Evolutionary conservation across 2,329 filamentous ascomycete species (phyloP), one percentile per base, ranked within the genome.

Genomic region (Pseudovirgaria hyperparasitica): DNA sequence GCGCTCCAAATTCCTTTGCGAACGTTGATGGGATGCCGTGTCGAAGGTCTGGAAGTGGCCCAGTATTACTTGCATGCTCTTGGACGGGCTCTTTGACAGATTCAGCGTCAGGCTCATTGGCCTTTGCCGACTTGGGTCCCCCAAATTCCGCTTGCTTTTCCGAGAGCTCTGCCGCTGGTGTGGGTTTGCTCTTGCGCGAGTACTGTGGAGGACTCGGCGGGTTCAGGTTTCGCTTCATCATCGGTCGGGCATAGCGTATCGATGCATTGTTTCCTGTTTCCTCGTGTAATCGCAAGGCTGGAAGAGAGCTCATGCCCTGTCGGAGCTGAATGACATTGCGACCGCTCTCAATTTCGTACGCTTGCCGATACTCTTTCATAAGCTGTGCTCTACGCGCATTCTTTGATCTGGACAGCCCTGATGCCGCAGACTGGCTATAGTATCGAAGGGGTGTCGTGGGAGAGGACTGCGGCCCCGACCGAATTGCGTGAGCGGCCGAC

Each of bases 11-110:
- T 56, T 94, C 87, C 33, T 76, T 76, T 30, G 77, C 81, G 29
- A 94, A 67, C 1, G 86, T 93, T 2, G 86, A 93, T 0, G 87
- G 87, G 36, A 96, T 92, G 37, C 87, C 87, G 46, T 87, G 77
- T n/a, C 84, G 90, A 23, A 96, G 66, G 50, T 96, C 86, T 28
- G 87, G 87, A 9, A 94, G 70, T 28, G 82, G 76, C 43, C 76
- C 68, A 10, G 46, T 50, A 12, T 40, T 38, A 11, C 26, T 27
- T 27, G 70, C 63, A 14, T 72, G 63, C 39, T 67, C 54, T 26
- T 46, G 42, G 27, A 61, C 55, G 25, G 52, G 36, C 22, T 61
- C 54, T 29, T 57, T 43, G 26, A 50, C 43, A 32, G 56, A 39
- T 20, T 51, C 43, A 15, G 49, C 55, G n/a, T n/a, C n/a, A n/a